Base-by-base conservation (phyloP, 2,329 filamentous ascomycete genomes). In the Paracorniculantispora psalliotae region DNA sequence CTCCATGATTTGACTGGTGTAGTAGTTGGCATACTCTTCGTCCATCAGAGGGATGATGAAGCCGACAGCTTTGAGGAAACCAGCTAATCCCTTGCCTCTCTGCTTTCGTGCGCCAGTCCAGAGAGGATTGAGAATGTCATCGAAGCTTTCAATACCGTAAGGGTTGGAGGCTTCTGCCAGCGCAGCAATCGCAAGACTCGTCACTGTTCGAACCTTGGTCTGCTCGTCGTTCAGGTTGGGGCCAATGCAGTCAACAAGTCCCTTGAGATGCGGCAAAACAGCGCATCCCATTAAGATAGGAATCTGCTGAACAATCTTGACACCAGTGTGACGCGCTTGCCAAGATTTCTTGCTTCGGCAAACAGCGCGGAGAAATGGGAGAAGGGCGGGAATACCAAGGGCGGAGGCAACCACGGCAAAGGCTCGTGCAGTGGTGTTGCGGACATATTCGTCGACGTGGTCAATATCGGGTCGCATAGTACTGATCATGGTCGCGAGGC, bases 21-120 rank as follows among this genome's bases (percentile, higher is more conserved):
- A 99, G 77, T 99, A 99, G 72, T 97, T 97, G 75, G 94, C 93
- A 72, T 97, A 97, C 71, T 99, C 94, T 75, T 99, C 94, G 76
- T 99, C 94, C 94, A 99, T 99, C 55, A 99, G 83, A 4, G 94
- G 94, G 63, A 99, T 97, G 69, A 99, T 96, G 72, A 94, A 97
- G 26, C 94, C 94, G 46, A 99, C 93, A 49, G 94, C 94, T 77
- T 99, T 99, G 62, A 99, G 80, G 75, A 97, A 99, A 15, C 92
- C 93, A 25, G 94, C 93, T 47, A 99, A 81, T 67, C 93, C 92
- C 73, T 99, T 99, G 63, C 94, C 94, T 69, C 94, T 87, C 75
- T 99, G 94, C 76, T 97, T 97, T 63, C 93, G 86, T 28, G 92
- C 93, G 61, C 94, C 94, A 6, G 91, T 97, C 94, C 94, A 99